Evolutionary conservation across 352 stramenopile species (phyloP).

Genomic region (Globisporangium lucens): DNA sequence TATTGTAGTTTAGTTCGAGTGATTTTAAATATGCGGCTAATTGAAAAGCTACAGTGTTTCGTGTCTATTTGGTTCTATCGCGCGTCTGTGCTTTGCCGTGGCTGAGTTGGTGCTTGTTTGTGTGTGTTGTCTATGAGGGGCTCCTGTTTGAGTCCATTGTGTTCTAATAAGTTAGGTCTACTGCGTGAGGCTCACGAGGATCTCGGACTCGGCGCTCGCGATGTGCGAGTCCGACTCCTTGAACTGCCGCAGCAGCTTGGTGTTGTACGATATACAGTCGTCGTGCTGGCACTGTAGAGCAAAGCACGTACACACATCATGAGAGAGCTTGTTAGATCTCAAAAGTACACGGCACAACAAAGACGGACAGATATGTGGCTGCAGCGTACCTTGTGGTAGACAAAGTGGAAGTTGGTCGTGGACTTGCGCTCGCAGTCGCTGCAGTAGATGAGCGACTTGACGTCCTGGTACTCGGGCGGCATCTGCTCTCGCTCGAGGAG

Average conservation of each 20-base stretch:
- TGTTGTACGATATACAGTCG: constrained; percentile 84
- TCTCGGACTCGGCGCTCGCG: constrained; percentile 30
- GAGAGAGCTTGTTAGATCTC: neutral
- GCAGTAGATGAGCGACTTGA: constrained; percentile 78
- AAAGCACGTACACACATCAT: neutral
- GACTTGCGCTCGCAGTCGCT: constrained; percentile 86
- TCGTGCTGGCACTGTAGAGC: constrained; percentile 60
- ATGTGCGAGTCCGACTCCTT: constrained; percentile 43
- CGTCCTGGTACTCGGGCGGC: constrained; percentile 71
- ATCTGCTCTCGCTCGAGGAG: constrained; percentile 78
- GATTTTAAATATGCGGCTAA: constrained; percentile 4
- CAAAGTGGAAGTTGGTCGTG: constrained; percentile 79
- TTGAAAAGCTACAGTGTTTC: neutral
- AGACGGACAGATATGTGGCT: neutral
- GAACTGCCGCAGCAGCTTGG: constrained; percentile 78
- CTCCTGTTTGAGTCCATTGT: neutral
- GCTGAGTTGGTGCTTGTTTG: neutral
- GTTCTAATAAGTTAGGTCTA: constrained; percentile 4
- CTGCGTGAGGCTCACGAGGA: constrained; percentile 32
- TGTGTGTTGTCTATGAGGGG: neutral
- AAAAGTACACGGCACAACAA: neutral
- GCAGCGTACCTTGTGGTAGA: constrained; percentile 77
- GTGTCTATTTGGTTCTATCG: too few relatives aligned
- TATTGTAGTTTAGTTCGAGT: constrained; percentile 4
- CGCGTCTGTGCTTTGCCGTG: neutral